Conservation (phyloP, 345 rosid genomes). For the Pistacia atlantica region DNA sequence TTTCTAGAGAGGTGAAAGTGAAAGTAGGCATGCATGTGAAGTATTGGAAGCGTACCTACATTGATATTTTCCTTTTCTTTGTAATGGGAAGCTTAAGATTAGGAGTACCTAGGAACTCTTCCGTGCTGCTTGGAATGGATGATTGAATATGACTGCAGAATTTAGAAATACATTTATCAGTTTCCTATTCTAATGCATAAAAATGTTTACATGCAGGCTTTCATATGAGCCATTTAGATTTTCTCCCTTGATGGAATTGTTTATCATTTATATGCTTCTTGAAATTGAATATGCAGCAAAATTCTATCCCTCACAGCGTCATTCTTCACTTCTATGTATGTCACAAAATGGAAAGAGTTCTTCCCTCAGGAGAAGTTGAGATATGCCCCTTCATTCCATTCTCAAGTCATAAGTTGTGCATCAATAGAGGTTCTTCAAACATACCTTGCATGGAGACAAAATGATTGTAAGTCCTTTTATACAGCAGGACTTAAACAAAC, state of each 20-base stretch:
- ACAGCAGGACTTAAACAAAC: neutral
- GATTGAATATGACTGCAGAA: neutral
- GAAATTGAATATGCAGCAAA: conserved; percentile 65
- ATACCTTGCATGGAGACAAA: conserved; percentile 90
- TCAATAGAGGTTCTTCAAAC: conserved; percentile 75
- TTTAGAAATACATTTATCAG: neutral
- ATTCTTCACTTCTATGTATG: conserved; percentile 66
- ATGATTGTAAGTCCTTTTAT: conserved; percentile 57
- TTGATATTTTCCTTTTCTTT: neutral
- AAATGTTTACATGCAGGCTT: neutral
- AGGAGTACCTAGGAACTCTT: neutral
- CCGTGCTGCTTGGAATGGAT: neutral
- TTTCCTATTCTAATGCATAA: neutral
- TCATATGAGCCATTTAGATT: neutral
- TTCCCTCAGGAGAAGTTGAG: conserved; percentile 57
- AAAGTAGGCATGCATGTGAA: neutral
- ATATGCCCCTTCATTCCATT: conserved; percentile 70
- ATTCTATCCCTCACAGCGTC: conserved; percentile 70
- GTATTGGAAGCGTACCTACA: neutral
- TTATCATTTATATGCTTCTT: conserved; percentile 21
- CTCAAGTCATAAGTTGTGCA: conserved; percentile 63
- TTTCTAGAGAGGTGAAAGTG: neutral
- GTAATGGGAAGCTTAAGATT: neutral
- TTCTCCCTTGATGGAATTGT: conserved; percentile 5
- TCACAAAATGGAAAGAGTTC: conserved; percentile 71